Evolutionary conservation across 2,329 filamentous ascomycete genomes (phyloP).

Genomic region (Parastagonospora avenae): DNA sequence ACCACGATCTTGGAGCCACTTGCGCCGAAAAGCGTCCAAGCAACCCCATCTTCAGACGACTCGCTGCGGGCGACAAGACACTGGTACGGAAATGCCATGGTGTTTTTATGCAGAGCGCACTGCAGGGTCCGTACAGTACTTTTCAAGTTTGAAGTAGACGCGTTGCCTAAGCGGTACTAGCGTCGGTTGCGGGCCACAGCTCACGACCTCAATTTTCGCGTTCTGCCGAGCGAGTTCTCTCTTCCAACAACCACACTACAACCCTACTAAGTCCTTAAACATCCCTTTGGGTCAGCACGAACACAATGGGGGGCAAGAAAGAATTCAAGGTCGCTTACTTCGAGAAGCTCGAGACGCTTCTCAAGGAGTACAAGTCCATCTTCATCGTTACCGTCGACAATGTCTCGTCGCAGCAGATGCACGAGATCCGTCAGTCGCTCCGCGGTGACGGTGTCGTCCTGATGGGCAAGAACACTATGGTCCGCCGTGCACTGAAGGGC

Average conservation of each 20-base stretch:
- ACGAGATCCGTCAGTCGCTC: conserved; percentile 96
- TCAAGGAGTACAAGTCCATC: conserved; percentile 95
- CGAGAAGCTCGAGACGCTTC: conserved; percentile 97
- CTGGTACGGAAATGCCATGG: conserved; percentile 49
- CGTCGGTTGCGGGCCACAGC: conserved; percentile 17
- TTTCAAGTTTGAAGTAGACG: conserved; percentile 11
- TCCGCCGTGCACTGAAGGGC: conserved; percentile 95
- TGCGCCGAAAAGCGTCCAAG: conserved; percentile 70
- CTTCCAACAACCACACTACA: conserved; percentile 27
- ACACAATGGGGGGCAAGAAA: conserved; percentile 99
- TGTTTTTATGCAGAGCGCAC: conserved; percentile 13
- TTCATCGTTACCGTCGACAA: conserved; percentile 95
- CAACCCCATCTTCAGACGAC: conserved; percentile 8
- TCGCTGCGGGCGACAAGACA: conserved; percentile 39
- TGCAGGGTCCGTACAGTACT: conserved; percentile 2
- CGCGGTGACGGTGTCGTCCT: conserved; percentile 91
- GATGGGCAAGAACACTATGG: conserved; percentile 99
- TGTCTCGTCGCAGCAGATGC: conserved; percentile 99
- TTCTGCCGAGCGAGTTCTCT: conserved; percentile 13
- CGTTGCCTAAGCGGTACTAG: conserved; percentile 5
- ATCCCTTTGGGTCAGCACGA: conserved; percentile 89
- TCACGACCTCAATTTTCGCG: conserved; percentile 29
- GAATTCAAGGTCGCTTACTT: conserved; percentile 96
- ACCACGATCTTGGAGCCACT: conserved; percentile 72
- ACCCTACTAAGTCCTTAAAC: conserved; percentile 77